A percentile compares a stretch with the other conserved stretches of the same genome.
These are phyloP conservation scores for Cystobasidium ongulense DNA, from an alignment of 768 basidiomycete species.

Conservation along the genomic window DNA sequence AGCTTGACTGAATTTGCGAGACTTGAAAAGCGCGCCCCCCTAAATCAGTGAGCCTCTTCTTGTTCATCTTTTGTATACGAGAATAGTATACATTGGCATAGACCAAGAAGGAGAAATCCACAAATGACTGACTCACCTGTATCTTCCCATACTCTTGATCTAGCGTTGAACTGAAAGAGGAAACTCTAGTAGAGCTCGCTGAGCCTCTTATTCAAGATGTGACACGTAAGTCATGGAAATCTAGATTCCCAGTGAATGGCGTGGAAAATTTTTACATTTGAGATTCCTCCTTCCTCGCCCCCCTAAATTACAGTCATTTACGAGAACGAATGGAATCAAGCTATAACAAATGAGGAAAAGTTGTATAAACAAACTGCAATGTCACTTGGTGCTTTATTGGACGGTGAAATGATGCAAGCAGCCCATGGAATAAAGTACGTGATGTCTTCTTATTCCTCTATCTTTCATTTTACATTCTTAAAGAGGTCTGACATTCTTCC, in stretches of 20 bases:
- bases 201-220: conserved; percentile 18
- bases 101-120: too few species aligned
- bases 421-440: background rate
- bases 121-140: background rate
- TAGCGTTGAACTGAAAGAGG: background rate
- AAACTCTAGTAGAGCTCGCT: conserved; percentile 7
- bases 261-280: background rate
- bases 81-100: too few species aligned
- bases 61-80: too few species aligned
- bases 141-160: background rate
- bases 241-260: background rate
- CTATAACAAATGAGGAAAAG: background rate
- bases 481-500: background rate
- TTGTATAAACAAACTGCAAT: background rate
- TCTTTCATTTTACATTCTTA: too few species aligned
- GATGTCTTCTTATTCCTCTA: background rate
- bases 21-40: background rate
- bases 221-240: background rate
- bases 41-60: background rate
- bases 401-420: background rate
- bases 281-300: background rate
- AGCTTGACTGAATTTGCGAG: conserved; percentile 8
- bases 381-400: background rate
- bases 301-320: background rate
- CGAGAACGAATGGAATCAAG: conserved; percentile 15